Evolutionary conservation across 129 eudicot genomes (phyloP).

Genomic region (Centella asiatica): DNA sequence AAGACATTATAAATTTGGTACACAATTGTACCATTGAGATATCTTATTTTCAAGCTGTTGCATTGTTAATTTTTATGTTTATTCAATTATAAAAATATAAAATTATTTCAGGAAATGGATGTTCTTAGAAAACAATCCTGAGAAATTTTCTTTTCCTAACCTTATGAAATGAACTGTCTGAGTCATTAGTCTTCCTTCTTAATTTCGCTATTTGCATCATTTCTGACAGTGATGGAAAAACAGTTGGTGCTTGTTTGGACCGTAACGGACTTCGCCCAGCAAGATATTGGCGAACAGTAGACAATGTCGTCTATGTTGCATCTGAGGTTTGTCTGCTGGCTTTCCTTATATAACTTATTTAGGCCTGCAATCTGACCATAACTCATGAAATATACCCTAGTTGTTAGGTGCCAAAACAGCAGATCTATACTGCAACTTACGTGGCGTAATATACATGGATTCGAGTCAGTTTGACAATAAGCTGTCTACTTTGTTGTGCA

Average conservation of each 20-base stretch:
- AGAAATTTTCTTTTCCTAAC: neutral
- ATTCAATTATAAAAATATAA: neutral
- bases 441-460: too few relatives aligned
- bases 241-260: conserved; percentile 98
- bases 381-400: neutral
- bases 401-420: too few relatives aligned
- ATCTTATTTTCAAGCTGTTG: too few relatives aligned
- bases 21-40: too few relatives aligned
- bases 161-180: neutral
- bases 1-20: too few relatives aligned
- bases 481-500: too few relatives aligned
- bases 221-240: conserved; percentile 79
- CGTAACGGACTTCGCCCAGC: conserved; percentile 99
- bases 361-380: neutral
- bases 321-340: conserved; percentile 62
- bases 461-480: too few relatives aligned
- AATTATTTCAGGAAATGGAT: neutral
- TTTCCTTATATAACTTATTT: neutral
- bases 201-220: conserved; percentile 3
- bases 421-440: too few relatives aligned
- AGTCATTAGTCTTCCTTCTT: neutral
- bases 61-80: neutral
- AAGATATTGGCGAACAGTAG: conserved; percentile 95
- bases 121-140: neutral
- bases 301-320: conserved; percentile 98